These are phyloP conservation scores for Diplodia corticola DNA, from an alignment of 2,329 filamentous ascomycete genomes.

Conservation along the genomic window DNA sequence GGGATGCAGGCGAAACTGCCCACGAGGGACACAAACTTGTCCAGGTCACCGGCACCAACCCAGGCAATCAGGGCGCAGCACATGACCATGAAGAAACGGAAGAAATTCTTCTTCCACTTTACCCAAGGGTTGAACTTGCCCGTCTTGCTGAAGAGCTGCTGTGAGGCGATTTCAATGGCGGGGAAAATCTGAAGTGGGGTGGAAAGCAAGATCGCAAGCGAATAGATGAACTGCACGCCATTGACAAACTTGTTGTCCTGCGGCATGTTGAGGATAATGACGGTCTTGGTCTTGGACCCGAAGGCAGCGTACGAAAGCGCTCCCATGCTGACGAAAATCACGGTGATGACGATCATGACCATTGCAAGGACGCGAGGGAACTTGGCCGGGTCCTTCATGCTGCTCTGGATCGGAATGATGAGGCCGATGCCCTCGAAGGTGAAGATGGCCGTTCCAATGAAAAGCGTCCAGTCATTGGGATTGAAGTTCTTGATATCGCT, in stretches of 20 bases:
- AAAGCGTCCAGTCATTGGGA: conserved; percentile 87
- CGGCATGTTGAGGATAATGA: conserved; percentile 92
- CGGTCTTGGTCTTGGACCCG: conserved; percentile 91
- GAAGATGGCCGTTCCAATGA: conserved; percentile 98
- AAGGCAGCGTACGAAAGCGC: conserved; percentile 95
- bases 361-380: conserved; percentile 85
- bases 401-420: conserved; percentile 97
- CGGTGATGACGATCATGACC: conserved; percentile 93
- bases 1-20: conserved; percentile 98
- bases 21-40: conserved; percentile 96
- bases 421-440: conserved; percentile 97
- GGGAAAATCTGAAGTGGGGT: conserved; percentile 97
- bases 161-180: conserved; percentile 93
- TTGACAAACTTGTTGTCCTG: conserved; percentile 97
- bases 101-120: conserved; percentile 99
- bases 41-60: conserved; percentile 87
- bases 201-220: conserved; percentile 92
- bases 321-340: conserved; percentile 84
- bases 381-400: conserved; percentile 87
- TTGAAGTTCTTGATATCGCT: conserved; percentile 92
- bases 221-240: conserved; percentile 93
- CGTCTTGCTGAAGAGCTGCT: conserved; percentile 87
- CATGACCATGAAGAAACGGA: conserved; percentile 89
- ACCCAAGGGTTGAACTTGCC: conserved; percentile 98
- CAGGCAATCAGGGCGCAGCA: conserved; percentile 86